Evolutionary conservation across 768 basidiomycete species (phyloP).

Genomic region (Lepiota brunneoincarnata): DNA sequence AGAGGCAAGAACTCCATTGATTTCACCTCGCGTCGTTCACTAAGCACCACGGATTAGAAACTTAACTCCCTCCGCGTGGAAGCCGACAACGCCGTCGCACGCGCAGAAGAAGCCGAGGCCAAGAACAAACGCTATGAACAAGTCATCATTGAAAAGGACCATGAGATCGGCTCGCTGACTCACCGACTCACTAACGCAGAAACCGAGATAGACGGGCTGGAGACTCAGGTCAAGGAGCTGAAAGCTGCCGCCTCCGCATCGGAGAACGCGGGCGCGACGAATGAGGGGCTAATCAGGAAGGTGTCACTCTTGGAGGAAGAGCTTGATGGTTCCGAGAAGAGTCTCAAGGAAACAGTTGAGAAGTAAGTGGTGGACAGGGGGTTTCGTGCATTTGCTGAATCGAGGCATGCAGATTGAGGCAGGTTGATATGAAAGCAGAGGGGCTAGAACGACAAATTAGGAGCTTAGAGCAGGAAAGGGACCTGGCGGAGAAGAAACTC

Average conservation of each 20-base stretch:
- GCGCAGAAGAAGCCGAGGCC: conserved; percentile 86
- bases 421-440: conserved; percentile 98
- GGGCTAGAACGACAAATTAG: conserved; percentile 93
- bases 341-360: conserved; percentile 93
- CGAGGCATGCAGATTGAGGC: conserved; percentile 63
- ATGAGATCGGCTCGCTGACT: conserved; percentile 77
- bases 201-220: conserved; percentile 65
- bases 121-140: conserved; percentile 82
- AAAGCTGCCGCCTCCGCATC: conserved; percentile 51
- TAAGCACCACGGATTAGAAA: conserved; percentile 45
- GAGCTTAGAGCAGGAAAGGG: conserved; percentile 86
- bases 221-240: conserved; percentile 57
- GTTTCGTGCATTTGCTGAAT: conserved; percentile 16
- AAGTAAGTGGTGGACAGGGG: conserved; percentile 49
- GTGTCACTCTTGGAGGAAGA: conserved; percentile 93
- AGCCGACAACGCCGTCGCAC: conserved; percentile 75
- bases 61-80: conserved; percentile 75
- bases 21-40: conserved; percentile 9
- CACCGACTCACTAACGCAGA: conserved; percentile 71
- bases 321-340: conserved; percentile 93
- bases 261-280: conserved; percentile 74
- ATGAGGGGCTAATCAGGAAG: conserved; percentile 77
- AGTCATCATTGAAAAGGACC: conserved; percentile 73
- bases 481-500: conserved; percentile 91
- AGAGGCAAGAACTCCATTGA: conserved; percentile 30